Conservation (phyloP, 805 yeast species). For the Kodamaea hsintzibuensis region DNA sequence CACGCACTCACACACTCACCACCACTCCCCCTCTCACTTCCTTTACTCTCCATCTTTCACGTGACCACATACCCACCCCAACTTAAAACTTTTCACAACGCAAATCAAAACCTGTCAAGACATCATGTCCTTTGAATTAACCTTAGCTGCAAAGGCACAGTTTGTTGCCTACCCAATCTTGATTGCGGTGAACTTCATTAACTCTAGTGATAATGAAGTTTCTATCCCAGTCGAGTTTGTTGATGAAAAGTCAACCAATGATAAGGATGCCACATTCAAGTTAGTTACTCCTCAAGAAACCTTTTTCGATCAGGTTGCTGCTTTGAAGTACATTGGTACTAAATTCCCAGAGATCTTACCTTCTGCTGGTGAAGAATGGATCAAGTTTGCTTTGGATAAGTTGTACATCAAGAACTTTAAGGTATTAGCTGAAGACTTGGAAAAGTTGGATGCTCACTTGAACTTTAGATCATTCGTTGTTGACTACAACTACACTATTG, state of each 20-base stretch:
- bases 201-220: conserved; percentile 41
- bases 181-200: conserved; percentile 76
- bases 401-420: conserved; percentile 85
- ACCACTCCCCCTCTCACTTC: not conserved
- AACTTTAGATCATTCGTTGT: conserved; percentile 79
- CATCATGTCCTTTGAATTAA: conserved; percentile 46
- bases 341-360: conserved; percentile 18
- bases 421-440: conserved; percentile 74
- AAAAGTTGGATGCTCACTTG: conserved; percentile 76
- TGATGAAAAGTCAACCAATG: conserved; percentile 59
- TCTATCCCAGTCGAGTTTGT: conserved; percentile 62
- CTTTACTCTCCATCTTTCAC: not conserved
- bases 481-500: conserved; percentile 67
- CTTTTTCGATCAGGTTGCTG: conserved; percentile 42
- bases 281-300: conserved; percentile 41
- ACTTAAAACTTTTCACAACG: not conserved
- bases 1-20: not conserved
- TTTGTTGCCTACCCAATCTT: conserved; percentile 75
- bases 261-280: conserved; percentile 44
- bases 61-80: not conserved
- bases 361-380: conserved; percentile 47
- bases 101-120: conserved; percentile 4
- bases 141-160: conserved; percentile 85
- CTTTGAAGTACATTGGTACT: conserved; percentile 49
- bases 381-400: conserved; percentile 63